Conservation (phyloP, 2,329 filamentous ascomycete species). For the Cercospora sojina region DNA sequence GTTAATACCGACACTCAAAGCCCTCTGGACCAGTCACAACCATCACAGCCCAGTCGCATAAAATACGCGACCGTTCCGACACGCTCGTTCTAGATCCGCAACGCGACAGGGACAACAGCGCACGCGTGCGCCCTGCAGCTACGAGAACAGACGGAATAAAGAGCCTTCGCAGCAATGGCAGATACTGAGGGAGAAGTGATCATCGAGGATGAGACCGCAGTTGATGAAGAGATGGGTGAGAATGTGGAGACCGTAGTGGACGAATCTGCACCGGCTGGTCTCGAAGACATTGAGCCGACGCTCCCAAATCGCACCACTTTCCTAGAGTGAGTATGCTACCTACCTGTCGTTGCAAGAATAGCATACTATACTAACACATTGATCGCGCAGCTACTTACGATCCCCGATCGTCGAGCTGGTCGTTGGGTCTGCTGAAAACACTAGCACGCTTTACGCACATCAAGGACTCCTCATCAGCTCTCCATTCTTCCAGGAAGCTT, state of each 20-base stretch:
- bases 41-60: neutral
- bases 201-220: conserved; percentile 38
- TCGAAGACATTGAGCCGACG: conserved; percentile 47
- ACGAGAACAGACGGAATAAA: neutral
- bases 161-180: conserved; percentile 29
- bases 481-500: conserved; percentile 68
- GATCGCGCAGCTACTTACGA: conserved; percentile 45
- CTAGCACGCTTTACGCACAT: conserved; percentile 72
- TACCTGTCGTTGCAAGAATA: neutral
- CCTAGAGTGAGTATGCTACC: conserved; percentile 43
- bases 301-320: conserved; percentile 45
- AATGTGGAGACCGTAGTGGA: conserved; percentile 32
- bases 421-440: conserved; percentile 53
- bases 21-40: neutral
- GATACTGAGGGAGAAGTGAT: conserved; percentile 36
- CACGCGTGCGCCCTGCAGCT: neutral
- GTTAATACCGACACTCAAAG: neutral
- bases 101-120: neutral
- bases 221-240: conserved; percentile 54
- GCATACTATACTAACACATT: neutral
- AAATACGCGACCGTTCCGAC: neutral
- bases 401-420: conserved; percentile 50
- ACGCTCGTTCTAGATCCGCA: neutral
- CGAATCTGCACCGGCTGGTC: conserved; percentile 39
- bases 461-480: conserved; percentile 72